Conservation (phyloP, 2,329 filamentous ascomycete genomes). For the Triangularia verruculosa region DNA sequence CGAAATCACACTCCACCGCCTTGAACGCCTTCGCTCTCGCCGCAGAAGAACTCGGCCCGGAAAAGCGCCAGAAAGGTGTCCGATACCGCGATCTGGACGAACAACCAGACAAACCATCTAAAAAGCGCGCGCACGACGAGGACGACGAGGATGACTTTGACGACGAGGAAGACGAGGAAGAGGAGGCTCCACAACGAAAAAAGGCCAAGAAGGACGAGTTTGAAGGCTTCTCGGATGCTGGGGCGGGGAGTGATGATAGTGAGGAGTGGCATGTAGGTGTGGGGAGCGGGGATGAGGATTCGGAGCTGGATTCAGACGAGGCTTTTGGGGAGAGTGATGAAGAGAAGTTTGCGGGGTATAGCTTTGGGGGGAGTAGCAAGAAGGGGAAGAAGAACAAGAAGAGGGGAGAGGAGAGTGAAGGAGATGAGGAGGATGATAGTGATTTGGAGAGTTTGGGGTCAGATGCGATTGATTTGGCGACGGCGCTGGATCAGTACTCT, state of each 20-base stretch:
- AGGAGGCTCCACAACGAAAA: conserved; percentile 54
- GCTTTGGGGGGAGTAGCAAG: conserved; percentile 48
- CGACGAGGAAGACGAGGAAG: conserved; percentile 60
- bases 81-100: conserved; percentile 50
- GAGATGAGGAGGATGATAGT: conserved; percentile 45
- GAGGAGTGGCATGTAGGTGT: conserved; percentile 82
- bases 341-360: conserved; percentile 75
- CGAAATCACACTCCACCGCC: conserved; percentile 48
- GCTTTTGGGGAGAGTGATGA: conserved; percentile 88
- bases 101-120: conserved; percentile 42
- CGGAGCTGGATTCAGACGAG: conserved; percentile 67
- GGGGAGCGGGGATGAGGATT: conserved; percentile 57
- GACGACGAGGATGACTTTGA: conserved; percentile 52
- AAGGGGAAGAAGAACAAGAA: conserved; percentile 36
- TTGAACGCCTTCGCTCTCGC: conserved; percentile 59
- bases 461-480: conserved; percentile 58
- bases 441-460: conserved; percentile 58
- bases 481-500: conserved; percentile 54
- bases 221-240: conserved; percentile 54
- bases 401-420: conserved; percentile 47
- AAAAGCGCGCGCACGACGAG: conserved; percentile 39
- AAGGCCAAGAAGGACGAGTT: conserved; percentile 44
- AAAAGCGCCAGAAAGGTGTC: conserved; percentile 37
- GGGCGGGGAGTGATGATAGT: conserved; percentile 65
- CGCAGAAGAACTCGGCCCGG: conserved; percentile 46